Evolutionary conservation across 345 rosid genomes (phyloP), one percentile per base, ranked within the genome.

Genomic region (Limnanthes douglasii): DNA sequence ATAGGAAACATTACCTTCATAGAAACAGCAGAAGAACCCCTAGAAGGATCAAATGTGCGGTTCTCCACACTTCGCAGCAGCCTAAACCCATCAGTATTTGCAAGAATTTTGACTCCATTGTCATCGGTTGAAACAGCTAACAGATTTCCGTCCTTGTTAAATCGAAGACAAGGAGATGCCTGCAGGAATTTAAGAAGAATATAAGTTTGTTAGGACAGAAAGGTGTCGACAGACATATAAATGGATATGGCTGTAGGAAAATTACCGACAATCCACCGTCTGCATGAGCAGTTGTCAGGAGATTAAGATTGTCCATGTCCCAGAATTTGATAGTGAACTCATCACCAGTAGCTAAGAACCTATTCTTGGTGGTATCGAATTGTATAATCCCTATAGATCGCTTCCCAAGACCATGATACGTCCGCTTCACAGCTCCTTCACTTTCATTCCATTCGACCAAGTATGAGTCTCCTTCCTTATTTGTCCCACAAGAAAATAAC

Each of bases 91-190:
- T 82, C 94, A 21, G 85, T 48, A 55, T 78, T 82, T 15, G 77
- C 76, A 62, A 82, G 50, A 60, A 82, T 60, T 62, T 82, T 82
- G 27, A 82, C 77, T 43, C 75, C 85, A 65, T 82, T 82, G 5
- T 82, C 90, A 54, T 60, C 77, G 21, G 76, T 42, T 43, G 94
- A 82, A 48, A 82, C 94, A 42, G 94, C 94, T 62, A 82, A 57
- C 39, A 82, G 82, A 46, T 70, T 57, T 33, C 94, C 90, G 53
- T 77, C 94, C 61, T 71, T 82, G 65, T 74, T 82, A 56, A 82
- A 82, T 54, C 94, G 72, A 53, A 82, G 66, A 16, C 82, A 72
- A 0, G 94, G 90, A 53, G 76, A 71, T 31, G 79, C 82, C 93
- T 76, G 71, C 59, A 69, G 23, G 43, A n/a, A n/a, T n/a, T n/a